Conservation (phyloP, 352 stramenopile species). For the Phytophthora vignae region DNA sequence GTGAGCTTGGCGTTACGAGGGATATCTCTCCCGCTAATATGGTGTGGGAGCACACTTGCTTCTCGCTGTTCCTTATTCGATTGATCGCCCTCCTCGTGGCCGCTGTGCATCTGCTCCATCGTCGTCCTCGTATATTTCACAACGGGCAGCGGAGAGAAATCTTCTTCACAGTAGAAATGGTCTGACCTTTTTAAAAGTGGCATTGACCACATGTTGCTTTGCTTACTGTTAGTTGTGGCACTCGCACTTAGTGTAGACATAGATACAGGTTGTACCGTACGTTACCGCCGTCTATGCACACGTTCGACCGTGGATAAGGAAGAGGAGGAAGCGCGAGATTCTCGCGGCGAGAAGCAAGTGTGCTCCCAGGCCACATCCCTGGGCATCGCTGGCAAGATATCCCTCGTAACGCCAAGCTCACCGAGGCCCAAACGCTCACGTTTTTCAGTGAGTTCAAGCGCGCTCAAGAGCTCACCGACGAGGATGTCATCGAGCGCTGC, state of each 20-base stretch:
- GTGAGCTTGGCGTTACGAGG: slow-evolving; percentile 4
- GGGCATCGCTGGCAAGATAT: not conserved
- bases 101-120: not conserved
- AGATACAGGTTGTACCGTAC: slow-evolving; percentile 8
- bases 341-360: too few relatives aligned
- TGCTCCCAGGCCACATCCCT: not conserved
- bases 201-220: too few relatives aligned
- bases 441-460: not conserved
- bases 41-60: slow-evolving; percentile 2
- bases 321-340: not conserved
- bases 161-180: too few relatives aligned
- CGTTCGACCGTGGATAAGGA: slow-evolving; percentile 10
- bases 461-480: not conserved
- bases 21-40: not conserved
- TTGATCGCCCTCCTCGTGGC: not conserved
- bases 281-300: slow-evolving; percentile 18
- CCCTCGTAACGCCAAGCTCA: slow-evolving; percentile 6
- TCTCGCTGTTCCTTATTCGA: not conserved
- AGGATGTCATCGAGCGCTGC: not conserved
- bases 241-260: not conserved
- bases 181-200: too few relatives aligned
- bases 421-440: slow-evolving; percentile 2
- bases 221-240: too few relatives aligned
- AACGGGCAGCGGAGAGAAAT: too few relatives aligned
- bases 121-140: not conserved